Conservation (phyloP, 331 rosid genomes). For the Rosa hybrid region DNA sequence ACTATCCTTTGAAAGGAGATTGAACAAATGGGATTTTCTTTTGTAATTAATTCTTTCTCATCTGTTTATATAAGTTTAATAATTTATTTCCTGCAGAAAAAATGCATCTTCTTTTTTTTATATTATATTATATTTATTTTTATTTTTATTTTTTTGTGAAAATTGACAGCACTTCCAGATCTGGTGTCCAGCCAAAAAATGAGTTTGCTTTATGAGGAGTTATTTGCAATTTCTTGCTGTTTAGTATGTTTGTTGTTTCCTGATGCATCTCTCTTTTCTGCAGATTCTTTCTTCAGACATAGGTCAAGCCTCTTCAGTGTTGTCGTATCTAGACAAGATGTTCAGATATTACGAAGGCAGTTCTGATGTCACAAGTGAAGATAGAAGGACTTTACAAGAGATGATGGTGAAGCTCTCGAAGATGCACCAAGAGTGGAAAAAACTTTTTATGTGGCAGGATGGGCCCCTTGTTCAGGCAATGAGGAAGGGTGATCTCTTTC, state of each 20-base stretch:
- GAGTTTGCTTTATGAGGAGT: neutral
- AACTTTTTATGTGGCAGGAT: conserved; percentile 89
- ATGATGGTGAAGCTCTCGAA: conserved; percentile 43
- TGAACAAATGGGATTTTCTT: neutral
- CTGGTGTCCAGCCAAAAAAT: neutral
- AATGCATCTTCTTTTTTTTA: neutral
- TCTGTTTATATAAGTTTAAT: neutral
- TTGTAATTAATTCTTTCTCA: neutral
- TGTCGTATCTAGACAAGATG: conserved; percentile 46
- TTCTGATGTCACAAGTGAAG: conserved; percentile 41
- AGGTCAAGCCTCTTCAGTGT: conserved; percentile 56
- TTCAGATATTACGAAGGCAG: conserved; percentile 48
- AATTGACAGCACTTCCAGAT: neutral
- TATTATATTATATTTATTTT: no score
- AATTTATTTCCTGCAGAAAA: neutral
- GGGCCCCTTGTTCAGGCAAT: conserved; percentile 93
- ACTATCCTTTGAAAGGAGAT: neutral
- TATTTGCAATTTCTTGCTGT: neutral
- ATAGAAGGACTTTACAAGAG: conserved; percentile 43
- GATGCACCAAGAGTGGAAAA: conserved; percentile 81
- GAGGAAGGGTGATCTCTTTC: conserved; percentile 85
- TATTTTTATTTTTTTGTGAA: neutral
- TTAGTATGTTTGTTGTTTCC: conserved; percentile 1
- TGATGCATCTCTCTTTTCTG: conserved; percentile 32
- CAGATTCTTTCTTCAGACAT: conserved; percentile 70